Percentiles rank a stretch among this genome's conserved stretches.
Conservation (phyloP, 257 asterid genomes). For the Plectranthus barbatus region DNA sequence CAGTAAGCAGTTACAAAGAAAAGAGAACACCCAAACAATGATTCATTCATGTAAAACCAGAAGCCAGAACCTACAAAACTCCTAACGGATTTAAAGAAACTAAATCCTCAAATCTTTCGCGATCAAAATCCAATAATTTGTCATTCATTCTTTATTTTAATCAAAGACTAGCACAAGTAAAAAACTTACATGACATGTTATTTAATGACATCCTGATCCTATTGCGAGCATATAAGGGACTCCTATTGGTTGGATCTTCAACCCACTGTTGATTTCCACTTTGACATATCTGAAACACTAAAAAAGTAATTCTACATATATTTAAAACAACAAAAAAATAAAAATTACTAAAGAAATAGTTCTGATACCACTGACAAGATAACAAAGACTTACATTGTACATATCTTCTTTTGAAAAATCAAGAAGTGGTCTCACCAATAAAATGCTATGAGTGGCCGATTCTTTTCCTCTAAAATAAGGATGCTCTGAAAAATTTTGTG, state of each 20-base stretch:
- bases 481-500: slow-evolving; percentile 40
- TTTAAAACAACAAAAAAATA: slow-evolving; percentile 9
- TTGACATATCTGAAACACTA: slow-evolving; percentile 56
- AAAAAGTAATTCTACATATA: background rate
- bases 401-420: slow-evolving; percentile 78
- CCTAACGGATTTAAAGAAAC: background rate
- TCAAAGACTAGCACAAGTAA: slow-evolving; percentile 3
- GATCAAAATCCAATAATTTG: background rate
- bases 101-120: background rate
- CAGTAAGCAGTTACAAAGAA: background rate
- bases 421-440: slow-evolving; percentile 80
- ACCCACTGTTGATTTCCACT: slow-evolving; percentile 71
- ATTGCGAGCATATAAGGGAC: slow-evolving; percentile 67
- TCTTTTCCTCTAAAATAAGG: slow-evolving; percentile 33
- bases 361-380: background rate
- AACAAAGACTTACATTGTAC: slow-evolving; percentile 54
- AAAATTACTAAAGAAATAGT: background rate
- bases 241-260: slow-evolving; percentile 89
- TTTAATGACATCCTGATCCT: slow-evolving; percentile 71
- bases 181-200: slow-evolving; percentile 43
- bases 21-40: background rate
- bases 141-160: background rate
- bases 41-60: background rate
- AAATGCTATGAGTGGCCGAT: slow-evolving; percentile 34
- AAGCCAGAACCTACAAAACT: background rate